phyloP scores from a whole-genome alignment of 2,329 filamentous ascomycete genomes.

The Clonostachys sp. region DNA sequence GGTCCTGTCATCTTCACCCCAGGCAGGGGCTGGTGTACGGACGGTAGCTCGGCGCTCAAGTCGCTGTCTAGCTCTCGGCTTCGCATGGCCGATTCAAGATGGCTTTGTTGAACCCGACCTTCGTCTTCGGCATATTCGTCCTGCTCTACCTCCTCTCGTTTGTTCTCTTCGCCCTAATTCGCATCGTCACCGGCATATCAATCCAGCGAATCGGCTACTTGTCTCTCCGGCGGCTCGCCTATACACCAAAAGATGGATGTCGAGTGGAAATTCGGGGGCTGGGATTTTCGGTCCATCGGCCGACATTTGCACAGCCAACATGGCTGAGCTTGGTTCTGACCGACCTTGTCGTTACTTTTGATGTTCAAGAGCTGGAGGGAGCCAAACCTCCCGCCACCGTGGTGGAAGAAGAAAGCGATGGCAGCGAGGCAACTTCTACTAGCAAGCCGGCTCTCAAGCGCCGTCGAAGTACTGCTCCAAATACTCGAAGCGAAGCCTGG shows the following conservation, averaged over 20 bases:
- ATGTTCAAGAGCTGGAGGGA: conserved; percentile 62
- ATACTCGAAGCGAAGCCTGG: conserved; percentile 69
- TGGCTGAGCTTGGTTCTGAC: conserved; percentile 89
- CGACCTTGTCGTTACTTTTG: conserved; percentile 79
- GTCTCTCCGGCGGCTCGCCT: conserved; percentile 85
- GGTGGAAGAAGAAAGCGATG: conserved; percentile 10
- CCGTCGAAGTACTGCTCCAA: conserved; percentile 12
- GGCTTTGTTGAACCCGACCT: conserved; percentile 70
- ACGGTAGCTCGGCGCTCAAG: no score
- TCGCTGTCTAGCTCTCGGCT: neutral
- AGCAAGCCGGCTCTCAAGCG: conserved; percentile 4
- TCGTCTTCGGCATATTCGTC: conserved; percentile 79
- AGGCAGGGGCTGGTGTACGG: no score
- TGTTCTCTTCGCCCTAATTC: conserved; percentile 85
- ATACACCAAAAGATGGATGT: conserved; percentile 83
- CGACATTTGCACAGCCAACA: conserved; percentile 94
- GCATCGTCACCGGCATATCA: conserved; percentile 88
- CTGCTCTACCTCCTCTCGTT: conserved; percentile 89
- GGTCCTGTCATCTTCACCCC: no score
- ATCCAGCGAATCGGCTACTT: conserved; percentile 94
- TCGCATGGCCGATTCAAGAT: conserved; percentile 30
- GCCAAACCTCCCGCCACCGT: conserved; percentile 26
- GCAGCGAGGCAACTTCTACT: neutral
- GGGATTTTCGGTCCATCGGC: conserved; percentile 82
- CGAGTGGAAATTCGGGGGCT: conserved; percentile 86